Base-by-base conservation (phyloP, 371 early-diverging fungal species). In the Mortierella sp. region DNA sequence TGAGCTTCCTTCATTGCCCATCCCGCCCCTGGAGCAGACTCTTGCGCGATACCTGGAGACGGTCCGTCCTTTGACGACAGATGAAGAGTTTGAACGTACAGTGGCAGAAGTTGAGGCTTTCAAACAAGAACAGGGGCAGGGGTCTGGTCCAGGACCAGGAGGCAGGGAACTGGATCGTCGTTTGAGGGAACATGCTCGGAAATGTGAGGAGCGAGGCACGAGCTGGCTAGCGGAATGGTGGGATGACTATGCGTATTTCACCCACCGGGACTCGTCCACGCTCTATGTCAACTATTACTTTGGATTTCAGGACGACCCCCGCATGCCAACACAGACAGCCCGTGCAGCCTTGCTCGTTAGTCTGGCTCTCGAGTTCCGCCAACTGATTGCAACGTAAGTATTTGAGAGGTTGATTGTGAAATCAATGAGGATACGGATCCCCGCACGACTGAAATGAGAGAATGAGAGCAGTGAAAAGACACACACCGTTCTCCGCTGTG, bases 1-100 rank as follows among this genome's bases (percentile, higher is more conserved):
- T 9, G 81, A 84, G 50, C 86, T 96, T 23, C 90, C 91, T 21
- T 89, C 87, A 46, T 84, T 97, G 21, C 97, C 97, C 28, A 91
- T 98, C 42, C 97, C 98, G 0, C 83, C 90, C 21, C 87, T 98
- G 39, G 81, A 90, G 41, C 93, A 92, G 56, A 97, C 97, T 1
- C 76, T 86, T n/a, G 72, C 83, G 28, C 83, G 88, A 31, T 97
- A 96, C 75, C 82, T 94, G 0, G 65, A 84, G 27, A 82, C 90
- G 4, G 85, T 95, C 7, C 86, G 87, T 50, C 95, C 97, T n/a
- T 81, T 97, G 32, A 84, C 86, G 50, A 78, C 73, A n/a, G 82
- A 83, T 57, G 84, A 87, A 66, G 92, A 94, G 32, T 93, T 89
- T 65, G 84, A 83, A 32, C 76, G 80, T 31, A 90, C 95, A 15